Conservation (phyloP, 371 early-diverging fungal species). For the Apophysomyces sp. region DNA sequence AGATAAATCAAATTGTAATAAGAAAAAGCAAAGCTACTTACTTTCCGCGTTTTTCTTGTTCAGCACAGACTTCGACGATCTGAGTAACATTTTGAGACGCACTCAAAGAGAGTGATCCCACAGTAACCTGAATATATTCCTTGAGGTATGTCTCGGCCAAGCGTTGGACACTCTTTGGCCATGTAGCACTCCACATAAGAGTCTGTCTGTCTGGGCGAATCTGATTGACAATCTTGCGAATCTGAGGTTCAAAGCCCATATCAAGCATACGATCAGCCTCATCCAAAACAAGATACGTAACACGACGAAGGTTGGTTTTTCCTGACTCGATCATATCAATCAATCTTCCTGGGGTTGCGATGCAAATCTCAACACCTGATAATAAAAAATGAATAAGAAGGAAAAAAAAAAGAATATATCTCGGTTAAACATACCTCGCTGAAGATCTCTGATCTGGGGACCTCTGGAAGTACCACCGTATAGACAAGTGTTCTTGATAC, state of each 20-base stretch:
- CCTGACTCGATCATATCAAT: conserved; percentile 96
- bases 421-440: conserved; percentile 39
- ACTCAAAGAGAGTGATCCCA: conserved; percentile 94
- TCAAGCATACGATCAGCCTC: conserved; percentile 99
- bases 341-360: conserved; percentile 99
- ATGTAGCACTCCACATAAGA: conserved; percentile 99
- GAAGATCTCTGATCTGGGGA: conserved; percentile 92
- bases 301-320: conserved; percentile 90
- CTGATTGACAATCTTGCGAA: conserved; percentile 98
- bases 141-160: conserved; percentile 94
- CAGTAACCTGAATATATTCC: conserved; percentile 98
- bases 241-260: conserved; percentile 99
- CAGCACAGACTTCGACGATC: conserved; percentile 85
- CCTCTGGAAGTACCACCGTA: conserved; percentile 98
- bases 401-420: background rate
- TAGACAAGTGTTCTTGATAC: conserved; percentile 92
- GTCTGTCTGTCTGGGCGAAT: conserved; percentile 99
- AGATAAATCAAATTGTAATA: no score
- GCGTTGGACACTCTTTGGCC: conserved; percentile 97
- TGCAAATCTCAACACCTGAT: conserved; percentile 91
- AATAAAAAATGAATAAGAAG: background rate
- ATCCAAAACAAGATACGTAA: conserved; percentile 98
- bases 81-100: conserved; percentile 97
- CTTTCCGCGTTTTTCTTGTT: conserved; percentile 85
- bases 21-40: conserved; percentile 17